Evolutionary conservation across 257 asterid species (phyloP).

Genomic region (Anisodus acutangulus): DNA sequence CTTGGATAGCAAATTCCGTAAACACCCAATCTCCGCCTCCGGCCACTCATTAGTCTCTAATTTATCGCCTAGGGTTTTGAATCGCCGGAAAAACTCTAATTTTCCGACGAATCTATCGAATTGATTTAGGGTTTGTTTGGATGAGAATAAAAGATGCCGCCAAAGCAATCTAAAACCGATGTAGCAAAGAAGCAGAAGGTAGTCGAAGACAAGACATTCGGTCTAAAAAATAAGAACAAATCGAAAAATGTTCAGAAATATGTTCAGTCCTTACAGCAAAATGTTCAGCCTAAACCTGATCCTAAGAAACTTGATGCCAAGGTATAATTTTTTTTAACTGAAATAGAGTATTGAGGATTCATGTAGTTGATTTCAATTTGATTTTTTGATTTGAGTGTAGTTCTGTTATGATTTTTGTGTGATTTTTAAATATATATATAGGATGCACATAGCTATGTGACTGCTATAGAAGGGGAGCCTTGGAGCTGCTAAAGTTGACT

Average conservation of each 20-base stretch:
- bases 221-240: conserved; percentile 95
- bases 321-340: conserved; percentile 41
- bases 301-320: conserved; percentile 64
- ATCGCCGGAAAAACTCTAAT: conserved; percentile 1
- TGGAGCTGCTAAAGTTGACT: too few species aligned
- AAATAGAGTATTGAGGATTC: background rate
- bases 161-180: conserved; percentile 81
- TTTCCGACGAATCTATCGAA: background rate
- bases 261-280: conserved; percentile 76
- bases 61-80: conserved; percentile 29
- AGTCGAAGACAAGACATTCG: conserved; percentile 96
- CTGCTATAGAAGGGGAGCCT: too few species aligned
- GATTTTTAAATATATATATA: too few species aligned
- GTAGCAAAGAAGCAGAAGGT: conserved; percentile 89
- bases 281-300: conserved; percentile 81
- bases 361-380: background rate
- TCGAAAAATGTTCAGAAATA: conserved; percentile 94
- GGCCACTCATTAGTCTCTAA: background rate
- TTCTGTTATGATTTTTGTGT: too few species aligned
- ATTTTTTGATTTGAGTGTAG: background rate
- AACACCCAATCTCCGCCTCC: conserved; percentile 23
- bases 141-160: conserved; percentile 68
- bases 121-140: conserved; percentile 9
- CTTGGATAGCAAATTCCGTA: background rate
- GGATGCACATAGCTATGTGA: too few species aligned